phyloP scores from a whole-genome alignment of 176 grass and related monocot species.

The Bonia amplexicaulis region DNA sequence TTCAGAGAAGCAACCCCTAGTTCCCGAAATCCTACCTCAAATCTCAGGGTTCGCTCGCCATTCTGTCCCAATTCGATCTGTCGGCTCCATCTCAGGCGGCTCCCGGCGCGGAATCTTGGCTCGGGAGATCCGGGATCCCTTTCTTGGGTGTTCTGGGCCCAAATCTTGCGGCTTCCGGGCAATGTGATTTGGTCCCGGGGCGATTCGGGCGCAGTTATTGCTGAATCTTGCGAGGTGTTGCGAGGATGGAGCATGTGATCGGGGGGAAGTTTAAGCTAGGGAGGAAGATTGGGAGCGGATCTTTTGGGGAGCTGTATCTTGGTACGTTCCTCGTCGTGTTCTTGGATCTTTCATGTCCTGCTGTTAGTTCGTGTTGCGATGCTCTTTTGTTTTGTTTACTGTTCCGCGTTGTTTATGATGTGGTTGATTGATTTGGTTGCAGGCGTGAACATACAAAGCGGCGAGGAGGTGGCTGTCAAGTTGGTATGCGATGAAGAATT shows the following conservation, averaged over 20 bases:
- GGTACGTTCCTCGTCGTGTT: constrained; percentile 41
- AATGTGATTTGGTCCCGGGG: constrained; percentile 34
- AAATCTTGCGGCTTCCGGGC: constrained; percentile 36
- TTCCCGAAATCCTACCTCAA: constrained; percentile 22
- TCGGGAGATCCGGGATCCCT: constrained; percentile 27
- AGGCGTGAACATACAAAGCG: constrained; percentile 56
- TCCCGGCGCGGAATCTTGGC: constrained; percentile 23
- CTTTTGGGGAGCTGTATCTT: constrained; percentile 88
- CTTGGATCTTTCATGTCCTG: constrained; percentile 6
- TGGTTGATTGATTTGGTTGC: constrained; percentile 1
- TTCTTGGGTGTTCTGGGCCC: not conserved
- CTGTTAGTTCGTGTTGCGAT: not conserved
- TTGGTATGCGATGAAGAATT: constrained; percentile 42
- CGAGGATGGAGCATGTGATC: constrained; percentile 73
- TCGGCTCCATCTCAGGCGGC: not conserved
- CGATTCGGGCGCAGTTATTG: constrained; percentile 21
- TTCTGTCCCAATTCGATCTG: not conserved
- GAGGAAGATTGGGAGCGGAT: constrained; percentile 94
- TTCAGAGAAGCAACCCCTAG: constrained; percentile 33
- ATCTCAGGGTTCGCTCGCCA: not conserved
- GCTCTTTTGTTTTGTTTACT: not conserved
- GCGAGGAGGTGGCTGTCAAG: constrained; percentile 55
- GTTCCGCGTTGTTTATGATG: not conserved
- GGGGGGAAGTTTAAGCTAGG: constrained; percentile 93
- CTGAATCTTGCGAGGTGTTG: constrained; percentile 21